Percentiles rank a stretch among this genome's conserved stretches.
These are phyloP conservation scores for Oryza punctata DNA, from an alignment of 176 grass and related monocot species.

Conservation along the genomic window DNA sequence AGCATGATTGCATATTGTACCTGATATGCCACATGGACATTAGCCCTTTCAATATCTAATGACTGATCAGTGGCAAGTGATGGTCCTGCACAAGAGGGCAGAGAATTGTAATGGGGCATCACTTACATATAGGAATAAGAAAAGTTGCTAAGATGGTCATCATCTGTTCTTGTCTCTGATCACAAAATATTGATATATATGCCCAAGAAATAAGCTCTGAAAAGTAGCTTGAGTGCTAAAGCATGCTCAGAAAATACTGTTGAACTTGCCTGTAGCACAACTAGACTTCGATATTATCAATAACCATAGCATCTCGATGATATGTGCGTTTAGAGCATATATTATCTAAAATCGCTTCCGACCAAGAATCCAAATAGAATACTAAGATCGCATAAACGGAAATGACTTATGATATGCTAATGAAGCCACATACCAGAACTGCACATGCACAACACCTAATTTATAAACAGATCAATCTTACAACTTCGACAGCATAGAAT, in stretches of 20 bases:
- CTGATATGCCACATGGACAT: conserved; percentile 66
- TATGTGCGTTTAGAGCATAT: not conserved
- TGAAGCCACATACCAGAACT: not conserved
- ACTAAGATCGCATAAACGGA: not conserved
- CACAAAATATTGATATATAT: not conserved
- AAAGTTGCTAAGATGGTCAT: not conserved
- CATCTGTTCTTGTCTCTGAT: not conserved
- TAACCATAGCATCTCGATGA: not conserved
- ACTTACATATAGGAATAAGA: not conserved
- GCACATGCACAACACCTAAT: not conserved
- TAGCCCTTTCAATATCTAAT: conserved; percentile 34
- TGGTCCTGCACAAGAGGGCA: conserved; percentile 37
- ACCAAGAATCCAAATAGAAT: not conserved
- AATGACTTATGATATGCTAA: not conserved
- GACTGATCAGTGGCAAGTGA: conserved; percentile 45
- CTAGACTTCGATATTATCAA: not conserved
- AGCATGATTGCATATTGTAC: conserved; percentile 25
- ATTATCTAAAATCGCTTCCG: not conserved
- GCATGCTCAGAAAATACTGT: not conserved
- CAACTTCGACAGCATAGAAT: not conserved
- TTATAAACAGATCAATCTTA: not conserved
- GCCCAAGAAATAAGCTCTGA: not conserved
- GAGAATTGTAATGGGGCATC: not conserved
- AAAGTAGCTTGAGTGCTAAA: not conserved
- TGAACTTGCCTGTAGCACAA: not conserved